Evolutionary conservation across 371 early-diverging fungal genomes (phyloP).

Genomic region (Rhizopus stolonifer): DNA sequence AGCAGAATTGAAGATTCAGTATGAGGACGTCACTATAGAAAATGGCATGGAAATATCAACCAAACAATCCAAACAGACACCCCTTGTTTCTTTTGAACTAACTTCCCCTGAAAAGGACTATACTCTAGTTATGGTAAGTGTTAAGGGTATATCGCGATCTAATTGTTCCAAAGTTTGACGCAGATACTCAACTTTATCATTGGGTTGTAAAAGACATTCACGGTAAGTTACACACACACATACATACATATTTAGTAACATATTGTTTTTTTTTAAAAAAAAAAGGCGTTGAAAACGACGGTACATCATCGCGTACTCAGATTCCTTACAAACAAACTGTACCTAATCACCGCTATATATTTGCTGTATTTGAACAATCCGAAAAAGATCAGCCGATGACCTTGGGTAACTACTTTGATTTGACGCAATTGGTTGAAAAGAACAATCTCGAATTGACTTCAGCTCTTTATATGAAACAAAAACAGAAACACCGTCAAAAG

Average conservation of each 20-base stretch:
- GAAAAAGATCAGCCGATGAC: slow-evolving; percentile 5
- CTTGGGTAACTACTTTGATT: not conserved
- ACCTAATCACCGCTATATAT: slow-evolving; percentile 26
- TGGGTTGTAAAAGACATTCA: slow-evolving; percentile 33
- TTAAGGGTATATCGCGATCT: not conserved
- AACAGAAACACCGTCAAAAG: not conserved
- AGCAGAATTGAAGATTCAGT: slow-evolving; percentile 22
- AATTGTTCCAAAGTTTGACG: slow-evolving; percentile 20
- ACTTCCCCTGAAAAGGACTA: slow-evolving; percentile 22
- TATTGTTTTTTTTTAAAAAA: not conserved
- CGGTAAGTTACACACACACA: not conserved
- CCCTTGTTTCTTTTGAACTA: slow-evolving; percentile 28
- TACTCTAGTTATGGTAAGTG: slow-evolving; percentile 28
- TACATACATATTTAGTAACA: not conserved
- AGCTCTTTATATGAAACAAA: slow-evolving; percentile 20
- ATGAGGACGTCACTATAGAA: slow-evolving; percentile 15
- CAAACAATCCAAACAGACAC: slow-evolving; percentile 16
- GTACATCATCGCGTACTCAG: not conserved
- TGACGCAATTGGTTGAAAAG: slow-evolving; percentile 13
- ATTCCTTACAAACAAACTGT: slow-evolving; percentile 2
- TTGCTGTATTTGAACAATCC: slow-evolving; percentile 29
- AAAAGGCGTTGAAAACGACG: slow-evolving; percentile 5
- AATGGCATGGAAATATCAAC: slow-evolving; percentile 23
- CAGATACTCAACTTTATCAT: slow-evolving; percentile 27
- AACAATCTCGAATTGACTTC: slow-evolving; percentile 22